These are phyloP conservation scores for Emmonsia crescens DNA, from an alignment of 2,329 filamentous ascomycete genomes.

Conservation along the genomic window DNA sequence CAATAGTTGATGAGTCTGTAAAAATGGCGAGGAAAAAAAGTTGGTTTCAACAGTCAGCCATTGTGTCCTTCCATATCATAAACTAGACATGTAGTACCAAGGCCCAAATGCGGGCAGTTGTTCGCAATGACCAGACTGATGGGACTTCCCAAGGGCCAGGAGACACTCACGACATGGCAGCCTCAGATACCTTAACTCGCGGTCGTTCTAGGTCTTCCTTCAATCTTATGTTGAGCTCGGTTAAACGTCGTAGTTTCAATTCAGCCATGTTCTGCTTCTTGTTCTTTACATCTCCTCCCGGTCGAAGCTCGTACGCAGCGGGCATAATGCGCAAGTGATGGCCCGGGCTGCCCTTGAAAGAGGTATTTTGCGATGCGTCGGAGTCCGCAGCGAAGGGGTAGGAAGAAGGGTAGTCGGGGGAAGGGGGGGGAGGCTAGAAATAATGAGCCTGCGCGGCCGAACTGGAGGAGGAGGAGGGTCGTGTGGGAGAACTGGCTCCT, in stretches of 20 bases:
- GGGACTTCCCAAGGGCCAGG: not conserved
- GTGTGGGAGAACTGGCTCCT: not conserved
- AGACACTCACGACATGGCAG: slow-evolving; percentile 63
- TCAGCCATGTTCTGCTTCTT: slow-evolving; percentile 99
- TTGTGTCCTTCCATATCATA: not conserved
- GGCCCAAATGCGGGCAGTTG: not conserved
- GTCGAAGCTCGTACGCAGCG: slow-evolving; percentile 54
- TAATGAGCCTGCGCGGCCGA: not conserved
- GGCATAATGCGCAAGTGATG: slow-evolving; percentile 38
- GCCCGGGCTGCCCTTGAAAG: not conserved
- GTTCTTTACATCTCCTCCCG: slow-evolving; percentile 59
- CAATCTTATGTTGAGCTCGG: slow-evolving; percentile 90
- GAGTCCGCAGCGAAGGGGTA: slow-evolving; percentile 8
- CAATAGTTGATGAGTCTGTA: slow-evolving; percentile 92
- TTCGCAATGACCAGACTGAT: not conserved
- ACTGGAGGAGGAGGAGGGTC: not conserved
- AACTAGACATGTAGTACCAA: not conserved
- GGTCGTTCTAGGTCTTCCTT: slow-evolving; percentile 93
- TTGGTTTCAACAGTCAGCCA: not conserved
- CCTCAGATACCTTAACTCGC: slow-evolving; percentile 90
- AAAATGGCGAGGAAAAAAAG: slow-evolving; percentile 8
- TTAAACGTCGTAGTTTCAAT: slow-evolving; percentile 89
- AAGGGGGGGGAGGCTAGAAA: not conserved
- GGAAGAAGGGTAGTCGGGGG: slow-evolving; percentile 5
- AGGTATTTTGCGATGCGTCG: not conserved